phyloP scores from a whole-genome alignment of 306 rosid genomes.

The Ammopiptanthus mongolicus region DNA sequence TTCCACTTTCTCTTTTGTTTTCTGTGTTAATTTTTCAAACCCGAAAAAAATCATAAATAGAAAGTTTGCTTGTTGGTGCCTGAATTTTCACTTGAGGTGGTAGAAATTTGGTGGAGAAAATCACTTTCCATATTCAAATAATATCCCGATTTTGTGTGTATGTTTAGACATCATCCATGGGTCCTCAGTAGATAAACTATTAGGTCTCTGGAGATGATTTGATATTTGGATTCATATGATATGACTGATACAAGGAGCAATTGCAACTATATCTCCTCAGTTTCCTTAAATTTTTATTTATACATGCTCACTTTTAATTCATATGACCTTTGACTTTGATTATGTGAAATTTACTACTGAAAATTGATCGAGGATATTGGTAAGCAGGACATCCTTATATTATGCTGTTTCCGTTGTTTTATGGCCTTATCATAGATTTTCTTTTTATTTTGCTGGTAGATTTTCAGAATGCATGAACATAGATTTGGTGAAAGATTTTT shows the following conservation, averaged over 20 bases:
- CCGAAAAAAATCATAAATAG: background rate
- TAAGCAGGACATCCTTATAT: conserved; percentile 5
- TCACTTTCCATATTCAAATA: conserved; percentile 6
- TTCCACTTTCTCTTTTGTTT: conserved; percentile 19
- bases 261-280: background rate
- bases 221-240: conserved; percentile 5
- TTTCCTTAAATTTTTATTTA: background rate
- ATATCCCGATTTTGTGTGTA: background rate
- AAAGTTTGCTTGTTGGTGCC: background rate
- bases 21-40: background rate
- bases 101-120: background rate
- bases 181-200: conserved; percentile 4
- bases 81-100: background rate
- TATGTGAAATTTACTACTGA: background rate
- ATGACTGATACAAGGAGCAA: background rate
- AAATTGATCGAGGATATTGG: background rate
- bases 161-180: background rate
- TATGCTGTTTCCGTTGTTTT: conserved; percentile 16
- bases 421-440: background rate
- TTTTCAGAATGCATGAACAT: background rate
- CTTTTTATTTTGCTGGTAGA: background rate
- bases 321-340: background rate
- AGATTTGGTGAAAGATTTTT: background rate
- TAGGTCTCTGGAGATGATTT: background rate
- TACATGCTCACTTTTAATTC: background rate